Base-by-base conservation (phyloP, 2,329 filamentous ascomycete genomes). In the Ceratocystis colombiana region DNA sequence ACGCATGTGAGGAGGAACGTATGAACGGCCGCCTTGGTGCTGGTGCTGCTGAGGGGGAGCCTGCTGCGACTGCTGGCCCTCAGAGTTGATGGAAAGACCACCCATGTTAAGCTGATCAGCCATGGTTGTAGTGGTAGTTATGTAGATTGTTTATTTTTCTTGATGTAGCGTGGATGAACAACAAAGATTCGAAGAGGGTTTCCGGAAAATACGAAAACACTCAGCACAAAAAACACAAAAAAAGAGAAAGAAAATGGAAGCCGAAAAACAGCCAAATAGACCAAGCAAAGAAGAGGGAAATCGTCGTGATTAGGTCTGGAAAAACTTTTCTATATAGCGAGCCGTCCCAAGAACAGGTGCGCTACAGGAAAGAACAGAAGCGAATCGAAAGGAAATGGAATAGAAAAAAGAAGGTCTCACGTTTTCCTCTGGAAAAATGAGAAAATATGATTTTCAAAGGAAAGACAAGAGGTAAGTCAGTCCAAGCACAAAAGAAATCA, bases 1-100 rank as follows among this genome's bases (percentile, higher is more conserved):
- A 72, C 89, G 86, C 81, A 92, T 85, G 77, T 94, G 90, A 76
- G 89, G 89, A 71, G 89, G 89, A 71, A 94, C 91, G 81, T 94
- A 94, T 67, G 88, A 88, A 73, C 87, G 87, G 44, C 65, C 53
- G 25, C 62, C 64, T 20, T 65, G 64, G 45, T 59, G 61, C 37
- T 63, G 44, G 61, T 50, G 25, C n/a, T 50, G 61, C 25, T 65
- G 64, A 59, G 64, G 30, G 41, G 64, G 64, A 70, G 71, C 69
- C 70, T 73, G 69, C 64, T 70, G 71, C 61, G 72, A 71, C 65
- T 74, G 73, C 61, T 71, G 70, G 66, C 73, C 75, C 41, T 76
- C 75, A 67, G 75, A 75, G 25, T 64, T 80, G 78, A 70, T 75
- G 72, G 72, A 76, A 73, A 93, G 80, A 75, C 85, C 84, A 75